These are phyloP conservation scores for Tanozyma kutaoensis DNA, from an alignment of 805 yeast genomes.

Conservation along the genomic window DNA sequence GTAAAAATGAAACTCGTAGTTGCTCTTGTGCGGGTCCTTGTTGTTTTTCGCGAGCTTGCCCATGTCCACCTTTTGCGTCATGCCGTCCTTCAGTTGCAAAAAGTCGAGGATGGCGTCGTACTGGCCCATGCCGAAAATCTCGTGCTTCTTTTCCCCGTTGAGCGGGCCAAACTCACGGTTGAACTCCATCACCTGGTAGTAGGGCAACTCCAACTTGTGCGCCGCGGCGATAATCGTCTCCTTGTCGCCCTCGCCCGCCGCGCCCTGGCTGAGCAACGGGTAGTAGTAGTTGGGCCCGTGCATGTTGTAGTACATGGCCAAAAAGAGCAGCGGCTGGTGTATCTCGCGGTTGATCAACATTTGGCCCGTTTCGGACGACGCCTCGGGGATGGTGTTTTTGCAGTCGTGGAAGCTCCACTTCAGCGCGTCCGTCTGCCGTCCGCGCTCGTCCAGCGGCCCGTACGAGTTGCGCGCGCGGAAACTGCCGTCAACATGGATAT, in stretches of 20 bases:
- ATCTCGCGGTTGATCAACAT: constrained; percentile 18
- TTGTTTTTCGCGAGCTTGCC: constrained; percentile 10
- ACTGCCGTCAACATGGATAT: constrained; percentile 10
- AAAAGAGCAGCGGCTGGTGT: constrained; percentile 17
- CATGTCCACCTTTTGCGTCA: not conserved
- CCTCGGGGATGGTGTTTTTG: constrained; percentile 20
- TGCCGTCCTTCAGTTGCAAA: constrained; percentile 5
- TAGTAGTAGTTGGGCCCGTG: constrained; percentile 24
- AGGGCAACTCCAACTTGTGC: constrained; percentile 20
- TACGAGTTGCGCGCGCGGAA: constrained; percentile 14
- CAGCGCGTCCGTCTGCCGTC: constrained; percentile 1
- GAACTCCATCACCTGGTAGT: constrained; percentile 23
- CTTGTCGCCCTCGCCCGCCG: constrained; percentile 30
- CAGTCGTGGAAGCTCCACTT: constrained; percentile 13
- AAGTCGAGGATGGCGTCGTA: constrained; percentile 22
- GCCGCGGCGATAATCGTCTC: constrained; percentile 30
- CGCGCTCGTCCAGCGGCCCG: constrained; percentile 9
- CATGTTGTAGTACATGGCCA: constrained; percentile 24
- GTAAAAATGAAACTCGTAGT: constrained; percentile 17
- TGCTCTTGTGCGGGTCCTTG: constrained; percentile 9
- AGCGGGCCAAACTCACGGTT: constrained; percentile 24
- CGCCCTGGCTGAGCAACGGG: constrained; percentile 26
- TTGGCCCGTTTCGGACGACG: constrained; percentile 27
- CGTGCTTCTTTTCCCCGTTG: constrained; percentile 10
- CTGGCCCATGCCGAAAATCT: constrained; percentile 23